Evolutionary conservation across 768 basidiomycete species (phyloP), one percentile per base, ranked within the genome.

Genomic region (Agrocybe pediades): DNA sequence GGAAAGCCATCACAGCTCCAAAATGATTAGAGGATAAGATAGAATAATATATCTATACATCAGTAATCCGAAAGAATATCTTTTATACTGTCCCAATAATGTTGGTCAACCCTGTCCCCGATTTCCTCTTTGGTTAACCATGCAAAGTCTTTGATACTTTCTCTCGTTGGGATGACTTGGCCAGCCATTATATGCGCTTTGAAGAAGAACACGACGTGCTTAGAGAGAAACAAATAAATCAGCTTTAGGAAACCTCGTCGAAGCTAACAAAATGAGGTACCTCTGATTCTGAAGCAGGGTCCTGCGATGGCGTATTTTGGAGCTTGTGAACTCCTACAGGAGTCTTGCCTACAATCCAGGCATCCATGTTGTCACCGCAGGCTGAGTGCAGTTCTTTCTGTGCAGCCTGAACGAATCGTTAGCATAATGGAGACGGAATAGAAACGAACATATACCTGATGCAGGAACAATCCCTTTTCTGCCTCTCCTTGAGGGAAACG

Each of bases 71-170:
- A 90, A 55, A 95, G 74, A 69, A 94, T 86, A 66, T 92, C 87
- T 69, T 86, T 88, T 60, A 92, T 75, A 47, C 81, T 81, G 42
- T 76, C 63, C 92, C 92, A 95, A 63, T 94, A 95, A 40, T 79
- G 70, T 59, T 69, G 66, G 49, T 83, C 77, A n/a, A 94, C 85
- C 49, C 79, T 79, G 11, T 79, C 72, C 66, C 86, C 75, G 41
- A 98, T 86, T 75, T 99, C 96, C 66, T 92, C 80, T 71, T 94
- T 93, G 46, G 93, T 96, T 55, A 98, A 75, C 95, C 95, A 98
- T 6, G 92, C 95, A 72, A 91, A 95, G 62, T 91, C 90, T 46
- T 76, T 73, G 55, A 89, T 74, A 19, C 71, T 67, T 57, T 78
- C 69, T n/a, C 75, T 66, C 26, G 81, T 68, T 16, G 87, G 84